Evolutionary conservation across 257 asterid species (phyloP), one percentile per base, ranked within the genome.

Genomic region (Solanum clarkiae): DNA sequence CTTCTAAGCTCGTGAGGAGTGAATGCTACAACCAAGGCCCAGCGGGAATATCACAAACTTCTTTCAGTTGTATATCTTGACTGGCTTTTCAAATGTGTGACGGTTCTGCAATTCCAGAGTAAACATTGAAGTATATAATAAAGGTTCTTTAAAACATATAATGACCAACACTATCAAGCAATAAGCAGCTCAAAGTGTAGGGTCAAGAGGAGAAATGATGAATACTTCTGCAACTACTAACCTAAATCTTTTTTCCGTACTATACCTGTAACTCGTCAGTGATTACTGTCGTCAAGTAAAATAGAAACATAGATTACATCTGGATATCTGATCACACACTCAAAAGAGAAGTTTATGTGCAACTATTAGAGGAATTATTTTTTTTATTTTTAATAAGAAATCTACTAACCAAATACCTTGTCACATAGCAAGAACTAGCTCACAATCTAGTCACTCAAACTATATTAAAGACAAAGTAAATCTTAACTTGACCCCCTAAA

Each of bases 1-100:
- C 54, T 54, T 68, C 18, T 36, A 68, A 68, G 29, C 57, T 36
- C 20, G 40, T 40, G 55, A 26, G 86, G 32, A 12, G 69, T 80
- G 85, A 42, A 63, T 82, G 4, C 87, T 10, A 56, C 40, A 26
- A 44, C 71, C 59, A 49, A 22, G 8, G 44, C 60, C 42, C 44
- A 4, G 42, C 44, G 49, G 81, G 62, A 24, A 42, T 45, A 49
- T 26, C 57, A 10, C 49, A 44, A 65, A 60, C 82, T 88, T 71
- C 54, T 40, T 40, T 88, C 87, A 96, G 75, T 96, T 96, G 92
- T 94, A 94, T 90, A 94, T 96, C 88, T 95, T 96, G 85, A 96
- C 97, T 10, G 98, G 93, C 91, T 92, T 95, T 94, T 96, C 99
- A 85, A 85, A 92, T 42, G 97, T 86, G 88, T 96, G 97, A 55